These are phyloP conservation scores for Epithemia pelagica DNA, from an alignment of 108 stramenopile genomes.

Conservation along the genomic window DNA sequence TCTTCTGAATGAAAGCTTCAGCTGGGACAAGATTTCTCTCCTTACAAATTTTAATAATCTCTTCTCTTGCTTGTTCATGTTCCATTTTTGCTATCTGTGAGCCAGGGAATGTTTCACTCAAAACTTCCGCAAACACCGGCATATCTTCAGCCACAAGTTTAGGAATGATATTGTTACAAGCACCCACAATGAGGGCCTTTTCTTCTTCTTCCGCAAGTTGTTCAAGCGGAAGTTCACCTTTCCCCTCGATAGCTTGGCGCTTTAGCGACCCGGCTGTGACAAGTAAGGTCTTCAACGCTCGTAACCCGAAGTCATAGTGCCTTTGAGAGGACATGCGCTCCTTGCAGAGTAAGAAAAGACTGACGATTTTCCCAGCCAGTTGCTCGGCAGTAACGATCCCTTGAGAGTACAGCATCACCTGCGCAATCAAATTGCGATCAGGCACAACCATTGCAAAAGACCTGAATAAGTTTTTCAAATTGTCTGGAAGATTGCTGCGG, in stretches of 20 bases:
- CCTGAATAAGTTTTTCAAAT: slow-evolving; percentile 95
- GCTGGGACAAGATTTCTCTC: slow-evolving; percentile 41
- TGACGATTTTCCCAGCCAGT: slow-evolving; percentile 86
- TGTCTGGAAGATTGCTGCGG: slow-evolving; percentile 98
- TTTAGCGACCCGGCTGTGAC: slow-evolving; percentile 99
- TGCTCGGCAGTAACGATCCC: slow-evolving; percentile 94
- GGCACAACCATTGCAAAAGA: slow-evolving; percentile 98
- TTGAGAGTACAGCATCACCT: slow-evolving; percentile 98
- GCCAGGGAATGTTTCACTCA: slow-evolving; percentile 89
- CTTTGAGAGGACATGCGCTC: slow-evolving; percentile 87
- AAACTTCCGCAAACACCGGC: slow-evolving; percentile 69
- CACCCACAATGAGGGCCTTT: slow-evolving; percentile 78
- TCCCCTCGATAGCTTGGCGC: slow-evolving; percentile 70
- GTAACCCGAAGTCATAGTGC: slow-evolving; percentile 99
- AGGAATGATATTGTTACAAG: slow-evolving; percentile 95
- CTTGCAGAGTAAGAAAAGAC: slow-evolving; percentile 89
- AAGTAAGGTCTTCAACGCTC: slow-evolving; percentile 95
- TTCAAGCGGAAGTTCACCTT: slow-evolving; percentile 41
- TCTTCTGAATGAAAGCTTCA: slow-evolving; percentile 89
- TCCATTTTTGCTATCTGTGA: slow-evolving; percentile 72
- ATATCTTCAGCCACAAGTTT: slow-evolving; percentile 93
- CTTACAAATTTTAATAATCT: slow-evolving; percentile 66
- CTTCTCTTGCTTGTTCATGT: slow-evolving; percentile 57
- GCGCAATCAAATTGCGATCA: slow-evolving; percentile 93
- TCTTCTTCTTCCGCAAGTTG: slow-evolving; percentile 56